Conservation (phyloP, 2,329 filamentous ascomycete genomes). For the Xylariaceae sp. region DNA sequence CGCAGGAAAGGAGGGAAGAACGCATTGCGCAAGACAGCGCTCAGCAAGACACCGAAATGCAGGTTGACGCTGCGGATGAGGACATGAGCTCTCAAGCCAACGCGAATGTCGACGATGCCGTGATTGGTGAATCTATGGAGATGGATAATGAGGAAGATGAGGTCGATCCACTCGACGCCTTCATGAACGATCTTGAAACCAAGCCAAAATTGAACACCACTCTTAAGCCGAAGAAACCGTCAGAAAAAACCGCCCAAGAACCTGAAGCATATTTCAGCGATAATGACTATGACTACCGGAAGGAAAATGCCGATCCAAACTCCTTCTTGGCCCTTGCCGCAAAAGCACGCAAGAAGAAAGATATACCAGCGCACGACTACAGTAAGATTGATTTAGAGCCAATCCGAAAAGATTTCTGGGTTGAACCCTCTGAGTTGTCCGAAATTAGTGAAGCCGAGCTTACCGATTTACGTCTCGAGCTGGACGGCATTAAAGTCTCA, state of each 20-base stretch:
- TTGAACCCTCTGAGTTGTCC: slow-evolving; percentile 77
- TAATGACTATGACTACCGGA: slow-evolving; percentile 62
- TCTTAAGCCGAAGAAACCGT: slow-evolving; percentile 36
- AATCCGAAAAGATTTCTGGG: slow-evolving; percentile 93
- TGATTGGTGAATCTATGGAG: slow-evolving; percentile 48
- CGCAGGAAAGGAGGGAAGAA: slow-evolving; percentile 78
- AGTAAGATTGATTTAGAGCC: slow-evolving; percentile 77
- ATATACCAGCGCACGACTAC: slow-evolving; percentile 85
- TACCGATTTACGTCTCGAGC: slow-evolving; percentile 72
- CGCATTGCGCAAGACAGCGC: slow-evolving; percentile 50
- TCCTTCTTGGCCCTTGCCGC: slow-evolving; percentile 51
- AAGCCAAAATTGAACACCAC: slow-evolving; percentile 30
- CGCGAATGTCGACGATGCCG: slow-evolving; percentile 21
- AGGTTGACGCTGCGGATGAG: slow-evolving; percentile 34
- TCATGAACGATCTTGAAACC: slow-evolving; percentile 71
- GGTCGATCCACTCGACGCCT: slow-evolving; percentile 90
- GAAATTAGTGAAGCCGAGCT: slow-evolving; percentile 83
- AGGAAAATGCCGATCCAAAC: slow-evolving; percentile 45
- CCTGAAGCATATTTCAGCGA: slow-evolving; percentile 87
- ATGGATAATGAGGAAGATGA: slow-evolving; percentile 64
- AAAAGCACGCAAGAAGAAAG: slow-evolving; percentile 81
- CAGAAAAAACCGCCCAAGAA: slow-evolving; percentile 55
- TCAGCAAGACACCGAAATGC: slow-evolving; percentile 46
- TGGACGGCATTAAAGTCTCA: slow-evolving; percentile 92
- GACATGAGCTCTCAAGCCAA: slow-evolving; percentile 26